These are phyloP conservation scores for Ministeria vibrans DNA, from an alignment of 78 protist species.

Conservation along the genomic window DNA sequence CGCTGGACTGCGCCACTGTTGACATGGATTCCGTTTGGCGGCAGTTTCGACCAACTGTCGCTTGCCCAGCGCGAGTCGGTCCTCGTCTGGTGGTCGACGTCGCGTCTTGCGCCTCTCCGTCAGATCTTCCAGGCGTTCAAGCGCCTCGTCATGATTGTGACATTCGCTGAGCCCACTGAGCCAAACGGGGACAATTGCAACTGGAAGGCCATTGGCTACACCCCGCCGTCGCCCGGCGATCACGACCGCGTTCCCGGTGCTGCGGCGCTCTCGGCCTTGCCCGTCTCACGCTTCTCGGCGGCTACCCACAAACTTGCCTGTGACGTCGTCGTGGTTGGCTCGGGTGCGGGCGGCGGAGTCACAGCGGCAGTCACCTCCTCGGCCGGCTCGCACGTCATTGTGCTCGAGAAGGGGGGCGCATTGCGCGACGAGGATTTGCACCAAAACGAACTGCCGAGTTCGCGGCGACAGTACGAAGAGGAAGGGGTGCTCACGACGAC, in stretches of 20 bases:
- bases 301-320: not conserved
- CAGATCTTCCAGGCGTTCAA: not conserved
- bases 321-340: conserved; percentile 49
- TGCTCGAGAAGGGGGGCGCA: conserved; percentile 36
- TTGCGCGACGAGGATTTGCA: conserved; percentile 24
- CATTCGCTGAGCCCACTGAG: not conserved
- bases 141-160: not conserved
- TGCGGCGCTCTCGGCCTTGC: not conserved
- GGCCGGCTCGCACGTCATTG: conserved; percentile 35
- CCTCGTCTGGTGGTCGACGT: not conserved
- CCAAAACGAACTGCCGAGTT: conserved; percentile 32
- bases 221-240: not conserved
- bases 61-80: not conserved
- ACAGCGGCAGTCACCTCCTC: conserved; percentile 30
- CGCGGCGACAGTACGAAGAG: conserved; percentile 35
- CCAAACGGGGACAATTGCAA: not conserved
- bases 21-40: too few relatives aligned
- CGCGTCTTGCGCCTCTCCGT: not conserved
- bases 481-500: conserved; percentile 28
- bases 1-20: too few relatives aligned
- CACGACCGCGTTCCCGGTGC: not conserved
- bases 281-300: not conserved
- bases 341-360: conserved; percentile 53
- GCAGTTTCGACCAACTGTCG: too few relatives aligned
- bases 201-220: not conserved